phyloP scores from a whole-genome alignment of 768 basidiomycete species.

The Lepiota brunneoincarnata region DNA sequence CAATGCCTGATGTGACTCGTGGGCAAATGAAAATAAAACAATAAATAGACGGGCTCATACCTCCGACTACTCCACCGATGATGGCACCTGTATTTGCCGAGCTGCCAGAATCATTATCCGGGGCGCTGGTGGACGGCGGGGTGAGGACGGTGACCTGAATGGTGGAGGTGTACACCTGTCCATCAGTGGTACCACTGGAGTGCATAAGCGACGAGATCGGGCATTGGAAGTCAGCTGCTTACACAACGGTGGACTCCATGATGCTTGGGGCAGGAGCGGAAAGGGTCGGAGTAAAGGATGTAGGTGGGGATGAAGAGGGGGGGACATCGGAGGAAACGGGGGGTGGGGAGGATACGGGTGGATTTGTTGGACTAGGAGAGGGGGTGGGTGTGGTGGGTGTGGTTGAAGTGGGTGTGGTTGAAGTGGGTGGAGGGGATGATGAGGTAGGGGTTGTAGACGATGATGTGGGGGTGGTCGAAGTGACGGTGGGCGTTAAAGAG shows the following conservation, averaged over 20 bases:
- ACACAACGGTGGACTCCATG: slow-evolving; percentile 1
- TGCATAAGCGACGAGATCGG: background rate
- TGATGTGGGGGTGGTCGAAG: too few species aligned
- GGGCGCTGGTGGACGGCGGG: slow-evolving; percentile 20
- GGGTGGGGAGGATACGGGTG: too few species aligned
- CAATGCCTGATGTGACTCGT: slow-evolving; percentile 26
- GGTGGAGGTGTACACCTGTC: slow-evolving; percentile 26
- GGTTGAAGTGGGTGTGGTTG: too few species aligned
- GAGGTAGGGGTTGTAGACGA: too few species aligned
- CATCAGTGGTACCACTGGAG: slow-evolving; percentile 20
- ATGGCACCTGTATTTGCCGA: slow-evolving; percentile 38
- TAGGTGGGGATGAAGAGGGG: background rate
- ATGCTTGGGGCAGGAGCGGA: background rate
- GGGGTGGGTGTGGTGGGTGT: too few species aligned
- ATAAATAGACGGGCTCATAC: slow-evolving; percentile 18
- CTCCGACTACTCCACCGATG: slow-evolving; percentile 53
- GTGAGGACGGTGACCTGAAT: slow-evolving; percentile 24
- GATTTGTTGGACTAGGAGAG: too few species aligned
- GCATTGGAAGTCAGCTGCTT: background rate
- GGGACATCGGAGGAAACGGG: background rate
- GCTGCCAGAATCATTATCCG: slow-evolving; percentile 7
- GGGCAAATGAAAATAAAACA: background rate
- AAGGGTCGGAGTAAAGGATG: background rate
- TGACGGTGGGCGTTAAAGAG: too few species aligned
- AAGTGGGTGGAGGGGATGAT: too few species aligned